A percentile compares a stretch with the other conserved stretches of the same genome.
These are phyloP conservation scores for Neonectria magnoliae DNA, from an alignment of 2,329 filamentous ascomycete genomes.

Conservation along the genomic window DNA sequence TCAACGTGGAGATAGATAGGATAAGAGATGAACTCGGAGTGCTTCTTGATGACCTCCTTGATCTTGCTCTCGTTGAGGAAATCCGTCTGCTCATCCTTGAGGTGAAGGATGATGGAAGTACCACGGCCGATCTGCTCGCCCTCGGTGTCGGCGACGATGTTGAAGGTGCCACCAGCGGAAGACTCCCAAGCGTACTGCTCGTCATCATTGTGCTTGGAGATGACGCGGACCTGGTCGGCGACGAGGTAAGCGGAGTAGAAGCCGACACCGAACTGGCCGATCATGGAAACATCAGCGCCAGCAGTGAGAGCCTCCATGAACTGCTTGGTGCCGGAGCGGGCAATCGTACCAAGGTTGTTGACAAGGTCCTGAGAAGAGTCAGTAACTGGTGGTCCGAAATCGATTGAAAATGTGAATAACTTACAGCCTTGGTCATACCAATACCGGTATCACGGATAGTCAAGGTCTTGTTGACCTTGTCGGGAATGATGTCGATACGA, in stretches of 20 bases:
- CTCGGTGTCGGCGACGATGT: slow-evolving; percentile 87
- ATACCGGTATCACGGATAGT: slow-evolving; percentile 99
- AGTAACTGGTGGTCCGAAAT: neutral
- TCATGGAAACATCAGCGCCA: slow-evolving; percentile 99
- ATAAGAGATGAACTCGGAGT: slow-evolving; percentile 99
- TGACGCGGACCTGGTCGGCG: slow-evolving; percentile 92
- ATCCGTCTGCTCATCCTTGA: slow-evolving; percentile 99
- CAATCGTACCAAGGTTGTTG: slow-evolving; percentile 99
- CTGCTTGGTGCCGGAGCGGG: slow-evolving; percentile 99
- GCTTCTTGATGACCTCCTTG: slow-evolving; percentile 99
- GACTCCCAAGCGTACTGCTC: slow-evolving; percentile 99
- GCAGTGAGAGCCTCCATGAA: slow-evolving; percentile 99
- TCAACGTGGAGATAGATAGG: slow-evolving; percentile 99
- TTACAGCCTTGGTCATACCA: slow-evolving; percentile 99
- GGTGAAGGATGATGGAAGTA: slow-evolving; percentile 97
- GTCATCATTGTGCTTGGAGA: slow-evolving; percentile 99
- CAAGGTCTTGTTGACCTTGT: slow-evolving; percentile 97
- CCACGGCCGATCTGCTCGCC: slow-evolving; percentile 91
- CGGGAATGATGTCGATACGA: slow-evolving; percentile 97
- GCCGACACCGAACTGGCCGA: slow-evolving; percentile 99
- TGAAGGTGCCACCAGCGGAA: slow-evolving; percentile 96
- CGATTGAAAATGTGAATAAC: slow-evolving; percentile 50
- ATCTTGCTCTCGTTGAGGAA: slow-evolving; percentile 99
- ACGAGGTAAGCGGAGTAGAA: slow-evolving; percentile 99
- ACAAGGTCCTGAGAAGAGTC: slow-evolving; percentile 78